A percentile compares a stretch with the other conserved stretches of the same genome.
phyloP scores from a whole-genome alignment of 2,329 filamentous ascomycete genomes.

The Xylariaceae sp. region DNA sequence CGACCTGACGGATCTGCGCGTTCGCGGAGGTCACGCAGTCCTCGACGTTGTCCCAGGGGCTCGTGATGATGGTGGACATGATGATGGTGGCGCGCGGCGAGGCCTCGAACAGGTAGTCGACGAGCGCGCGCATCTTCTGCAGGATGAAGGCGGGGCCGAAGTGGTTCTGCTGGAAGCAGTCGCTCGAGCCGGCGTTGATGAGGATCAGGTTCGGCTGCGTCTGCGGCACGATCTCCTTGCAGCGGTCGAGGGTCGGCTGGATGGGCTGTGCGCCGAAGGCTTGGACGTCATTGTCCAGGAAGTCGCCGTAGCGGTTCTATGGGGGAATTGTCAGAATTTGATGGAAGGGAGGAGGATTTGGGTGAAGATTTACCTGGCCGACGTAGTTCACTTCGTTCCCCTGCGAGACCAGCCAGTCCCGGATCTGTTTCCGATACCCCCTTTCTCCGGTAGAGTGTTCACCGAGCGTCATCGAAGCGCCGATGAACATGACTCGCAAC shows the following conservation, averaged over 20 bases:
- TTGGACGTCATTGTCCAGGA: constrained; percentile 31
- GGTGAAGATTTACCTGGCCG: constrained; percentile 21
- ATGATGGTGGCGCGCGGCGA: constrained; percentile 28
- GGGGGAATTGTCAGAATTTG: constrained; percentile 11
- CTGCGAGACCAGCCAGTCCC: constrained; percentile 26
- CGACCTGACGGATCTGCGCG: constrained; percentile 30
- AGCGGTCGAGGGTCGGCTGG: constrained; percentile 27
- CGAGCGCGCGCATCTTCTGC: constrained; percentile 26
- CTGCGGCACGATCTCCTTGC: constrained; percentile 28
- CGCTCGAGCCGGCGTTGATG: constrained; percentile 29
- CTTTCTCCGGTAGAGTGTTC: constrained; percentile 29
- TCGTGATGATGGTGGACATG: constrained; percentile 30
- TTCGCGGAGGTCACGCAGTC: constrained; percentile 28
- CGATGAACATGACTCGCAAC: constrained; percentile 29
- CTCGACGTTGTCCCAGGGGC: constrained; percentile 26
- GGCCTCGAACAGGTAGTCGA: constrained; percentile 28
- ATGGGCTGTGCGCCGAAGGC: constrained; percentile 30
- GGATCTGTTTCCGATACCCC: constrained; percentile 27
- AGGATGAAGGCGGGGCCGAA: constrained; percentile 25
- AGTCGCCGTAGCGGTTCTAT: constrained; percentile 28
- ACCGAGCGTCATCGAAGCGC: constrained; percentile 29
- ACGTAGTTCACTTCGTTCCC: constrained; percentile 28
- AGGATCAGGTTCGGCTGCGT: constrained; percentile 29
- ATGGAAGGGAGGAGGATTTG: neutral
- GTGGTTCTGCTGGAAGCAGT: constrained; percentile 28